Base-by-base conservation (phyloP, 345 rosid species). In the Hibiscus mutabilis region DNA sequence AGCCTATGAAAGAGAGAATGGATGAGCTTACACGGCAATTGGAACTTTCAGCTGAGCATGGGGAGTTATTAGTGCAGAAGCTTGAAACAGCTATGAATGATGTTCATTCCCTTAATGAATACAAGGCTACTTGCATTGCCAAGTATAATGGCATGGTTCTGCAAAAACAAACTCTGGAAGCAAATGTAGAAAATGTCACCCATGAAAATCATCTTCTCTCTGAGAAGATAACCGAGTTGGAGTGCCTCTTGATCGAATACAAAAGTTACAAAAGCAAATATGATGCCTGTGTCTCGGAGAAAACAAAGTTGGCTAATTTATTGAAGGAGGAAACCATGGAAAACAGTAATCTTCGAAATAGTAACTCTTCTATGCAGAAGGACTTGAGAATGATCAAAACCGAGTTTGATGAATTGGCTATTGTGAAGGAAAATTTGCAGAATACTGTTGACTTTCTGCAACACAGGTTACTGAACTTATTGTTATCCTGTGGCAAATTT, bases 221-320 rank as follows among this genome's bases (percentile, higher is more conserved):
- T 46, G 83, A 88, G 82, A 95, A 90, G 77, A 78, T 92, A 53
- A 73, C 81, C 69, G 97, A 91, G 75, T 80, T 87, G 84, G 96
- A 93, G 76, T 76, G 87, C 68, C 65, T 84, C 75, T 73, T 81
- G 71, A 70, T 75, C 72, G 93, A 86, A 63, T 86, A 74, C 75
- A 77, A 75, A 71, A 84, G 75, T 71, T 88, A 76, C 56, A 74
- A 86, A 78, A 77, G 76, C 81, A 84, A 77, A 70, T 93, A 82
- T 77, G 92, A 89, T 79, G 72, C 80, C 33, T 79, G 84, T 81
- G 78, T 79, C 40, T 79, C 33, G 22, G 97, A 89, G 84, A 91
- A 84, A 76, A 78, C 75, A 18, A 91, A 89, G 74, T 79, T 94
- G 77, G 79, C 82, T 47, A 82, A 68, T 79, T 83, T 83, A 62